Evolutionary conservation across 768 basidiomycete genomes (phyloP).

Genomic region (Filobasidium wieringae): DNA sequence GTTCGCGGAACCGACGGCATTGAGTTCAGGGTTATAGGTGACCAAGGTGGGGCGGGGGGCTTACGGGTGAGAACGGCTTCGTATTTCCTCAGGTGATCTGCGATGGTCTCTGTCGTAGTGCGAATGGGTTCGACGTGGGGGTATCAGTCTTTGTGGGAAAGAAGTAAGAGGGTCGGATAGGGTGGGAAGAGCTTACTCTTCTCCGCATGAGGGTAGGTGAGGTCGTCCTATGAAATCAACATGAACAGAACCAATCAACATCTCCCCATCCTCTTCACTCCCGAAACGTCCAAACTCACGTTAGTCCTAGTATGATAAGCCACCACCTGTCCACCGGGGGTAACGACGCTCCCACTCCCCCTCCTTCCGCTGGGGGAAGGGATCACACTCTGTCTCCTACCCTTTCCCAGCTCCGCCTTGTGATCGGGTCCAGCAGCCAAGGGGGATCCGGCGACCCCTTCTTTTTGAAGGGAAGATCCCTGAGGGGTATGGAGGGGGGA

Average conservation of each 20-base stretch:
- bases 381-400: slow-evolving; percentile 3
- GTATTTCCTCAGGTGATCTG: slow-evolving; percentile 82
- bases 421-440: neutral
- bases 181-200: slow-evolving; percentile 48
- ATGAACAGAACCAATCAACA: neutral
- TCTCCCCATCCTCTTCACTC: neutral
- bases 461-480: neutral
- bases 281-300: slow-evolving; percentile 42
- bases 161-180: too few species aligned
- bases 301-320: slow-evolving; percentile 81
- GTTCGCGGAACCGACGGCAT: neutral
- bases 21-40: neutral
- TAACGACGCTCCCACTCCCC: slow-evolving; percentile 50
- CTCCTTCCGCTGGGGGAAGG: slow-evolving; percentile 17
- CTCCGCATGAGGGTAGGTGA: slow-evolving; percentile 82
- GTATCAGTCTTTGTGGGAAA: too few species aligned
- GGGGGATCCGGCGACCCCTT: neutral
- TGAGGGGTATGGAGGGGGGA: neutral
- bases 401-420: neutral
- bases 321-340: slow-evolving; percentile 64
- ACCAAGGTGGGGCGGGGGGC: slow-evolving; percentile 6
- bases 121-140: too few species aligned
- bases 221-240: slow-evolving; percentile 34
- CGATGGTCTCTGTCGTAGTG: slow-evolving; percentile 55
- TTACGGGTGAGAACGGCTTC: slow-evolving; percentile 59